Conservation (phyloP, 257 asterid species). For the Nicotiana sylvestris region DNA sequence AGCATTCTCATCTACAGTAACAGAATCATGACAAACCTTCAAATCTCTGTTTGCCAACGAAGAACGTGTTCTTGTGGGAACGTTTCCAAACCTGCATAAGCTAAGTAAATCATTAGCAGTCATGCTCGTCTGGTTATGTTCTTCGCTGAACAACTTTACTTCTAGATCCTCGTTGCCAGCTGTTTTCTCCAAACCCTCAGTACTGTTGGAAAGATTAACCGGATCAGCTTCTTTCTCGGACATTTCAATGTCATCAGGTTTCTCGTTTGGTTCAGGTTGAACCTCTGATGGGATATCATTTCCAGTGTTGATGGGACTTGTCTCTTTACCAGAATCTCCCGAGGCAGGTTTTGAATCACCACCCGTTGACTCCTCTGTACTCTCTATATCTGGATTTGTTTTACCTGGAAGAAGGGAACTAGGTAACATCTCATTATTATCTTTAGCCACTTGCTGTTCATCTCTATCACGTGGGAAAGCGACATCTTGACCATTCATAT, state of each 20-base stretch:
- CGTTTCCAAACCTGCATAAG: slow-evolving; percentile 51
- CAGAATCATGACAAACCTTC: slow-evolving; percentile 36
- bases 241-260: slow-evolving; percentile 25
- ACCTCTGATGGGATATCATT: slow-evolving; percentile 30
- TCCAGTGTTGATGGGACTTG: slow-evolving; percentile 28
- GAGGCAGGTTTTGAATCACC: slow-evolving; percentile 30
- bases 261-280: slow-evolving; percentile 35
- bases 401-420: slow-evolving; percentile 38
- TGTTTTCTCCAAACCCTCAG: slow-evolving; percentile 28
- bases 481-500: slow-evolving; percentile 35
- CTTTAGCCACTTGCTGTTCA: slow-evolving; percentile 40
- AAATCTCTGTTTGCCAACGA: slow-evolving; percentile 43
- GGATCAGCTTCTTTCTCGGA: slow-evolving; percentile 28
- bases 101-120: slow-evolving; percentile 44
- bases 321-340: slow-evolving; percentile 35
- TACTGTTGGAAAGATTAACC: slow-evolving; percentile 25
- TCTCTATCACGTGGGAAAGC: slow-evolving; percentile 33
- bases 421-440: slow-evolving; percentile 30
- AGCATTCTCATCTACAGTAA: slow-evolving; percentile 28
- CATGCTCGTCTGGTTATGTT: slow-evolving; percentile 33
- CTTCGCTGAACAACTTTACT: slow-evolving; percentile 16
- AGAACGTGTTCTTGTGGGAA: slow-evolving; percentile 73
- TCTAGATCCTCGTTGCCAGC: slow-evolving; percentile 27
- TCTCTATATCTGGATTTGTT: slow-evolving; percentile 21
- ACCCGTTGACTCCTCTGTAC: background rate